Percentiles rank a stretch among this genome's conserved stretches.
Conservation (phyloP, 2,329 filamentous ascomycete genomes). For the Onygenales sp. region DNA sequence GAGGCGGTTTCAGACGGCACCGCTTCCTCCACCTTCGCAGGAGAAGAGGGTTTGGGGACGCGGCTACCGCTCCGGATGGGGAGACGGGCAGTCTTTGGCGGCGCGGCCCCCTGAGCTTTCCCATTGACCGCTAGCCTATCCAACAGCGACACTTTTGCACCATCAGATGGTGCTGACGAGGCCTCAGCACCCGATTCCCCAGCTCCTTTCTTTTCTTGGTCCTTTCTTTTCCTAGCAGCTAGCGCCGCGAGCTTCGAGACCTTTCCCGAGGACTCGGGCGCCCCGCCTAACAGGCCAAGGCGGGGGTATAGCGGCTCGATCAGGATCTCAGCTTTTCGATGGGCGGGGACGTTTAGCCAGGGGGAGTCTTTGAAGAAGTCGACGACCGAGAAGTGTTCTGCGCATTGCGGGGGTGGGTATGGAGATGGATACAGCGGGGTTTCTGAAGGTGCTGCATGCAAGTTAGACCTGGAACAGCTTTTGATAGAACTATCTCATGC, state of each 20-base stretch:
- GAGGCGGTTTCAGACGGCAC: not conserved
- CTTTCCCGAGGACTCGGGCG: slow-evolving; percentile 53
- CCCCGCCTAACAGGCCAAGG: slow-evolving; percentile 70
- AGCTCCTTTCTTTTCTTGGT: slow-evolving; percentile 47
- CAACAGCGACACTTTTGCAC: slow-evolving; percentile 24
- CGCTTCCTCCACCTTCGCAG: not conserved
- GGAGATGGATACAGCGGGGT: slow-evolving; percentile 15
- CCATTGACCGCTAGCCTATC: slow-evolving; percentile 28
- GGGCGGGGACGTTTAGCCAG: slow-evolving; percentile 65
- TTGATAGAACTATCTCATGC: not conserved
- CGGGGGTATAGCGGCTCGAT: slow-evolving; percentile 49
- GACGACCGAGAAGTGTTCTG: slow-evolving; percentile 35
- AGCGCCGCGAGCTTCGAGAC: slow-evolving; percentile 86
- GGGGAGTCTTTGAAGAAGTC: slow-evolving; percentile 75
- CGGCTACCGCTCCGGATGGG: slow-evolving; percentile 6
- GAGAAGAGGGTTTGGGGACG: not conserved
- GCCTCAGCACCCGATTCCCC: not conserved
- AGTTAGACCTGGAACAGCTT: not conserved
- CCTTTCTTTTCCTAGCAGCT: slow-evolving; percentile 76
- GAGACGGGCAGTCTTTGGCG: not conserved
- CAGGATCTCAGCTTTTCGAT: slow-evolving; percentile 55
- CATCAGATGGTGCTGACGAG: slow-evolving; percentile 7
- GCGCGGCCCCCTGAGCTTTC: slow-evolving; percentile 10
- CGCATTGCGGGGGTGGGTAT: slow-evolving; percentile 8
- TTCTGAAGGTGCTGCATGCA: slow-evolving; percentile 16